Percentiles rank a stretch among this genome's conserved stretches.
Conservation (phyloP, 2,329 filamentous ascomycete genomes). For the Monosporascus cannonballus region DNA sequence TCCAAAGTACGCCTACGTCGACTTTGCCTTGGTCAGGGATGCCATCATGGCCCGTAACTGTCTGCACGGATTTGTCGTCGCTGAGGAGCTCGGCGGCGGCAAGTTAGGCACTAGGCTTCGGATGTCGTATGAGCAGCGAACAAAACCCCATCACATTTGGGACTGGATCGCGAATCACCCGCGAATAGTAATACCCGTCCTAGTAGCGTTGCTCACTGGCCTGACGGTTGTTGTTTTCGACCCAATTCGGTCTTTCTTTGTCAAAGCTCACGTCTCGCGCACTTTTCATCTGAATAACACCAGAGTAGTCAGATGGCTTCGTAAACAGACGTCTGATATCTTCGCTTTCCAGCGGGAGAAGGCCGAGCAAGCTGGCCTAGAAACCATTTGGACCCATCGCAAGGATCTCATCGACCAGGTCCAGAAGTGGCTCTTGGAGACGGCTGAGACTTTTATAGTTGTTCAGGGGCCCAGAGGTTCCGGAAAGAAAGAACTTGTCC, state of each 20-base stretch:
- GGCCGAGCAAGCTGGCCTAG: conserved; percentile 62
- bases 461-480: conserved; percentile 88
- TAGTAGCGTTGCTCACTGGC: conserved; percentile 76
- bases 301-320: conserved; percentile 73
- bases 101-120: conserved; percentile 71
- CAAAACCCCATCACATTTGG: conserved; percentile 72
- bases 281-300: conserved; percentile 70
- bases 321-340: conserved; percentile 61
- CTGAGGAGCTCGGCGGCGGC: conserved; percentile 65
- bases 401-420: conserved; percentile 77
- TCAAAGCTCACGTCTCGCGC: conserved; percentile 79
- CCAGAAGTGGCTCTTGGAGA: conserved; percentile 80
- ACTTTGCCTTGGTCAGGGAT: conserved; percentile 67
- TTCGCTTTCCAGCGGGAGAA: conserved; percentile 52
- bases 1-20: conserved; percentile 73
- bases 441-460: conserved; percentile 85
- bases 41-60: conserved; percentile 90
- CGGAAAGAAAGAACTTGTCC: conserved; percentile 80
- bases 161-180: conserved; percentile 86
- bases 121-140: conserved; percentile 75
- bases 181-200: conserved; percentile 74
- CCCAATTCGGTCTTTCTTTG: conserved; percentile 87
- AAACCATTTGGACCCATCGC: conserved; percentile 82
- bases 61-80: conserved; percentile 74
- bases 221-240: conserved; percentile 88